Conservation (phyloP, 257 asterid species). For the Voacanga thouarsii region DNA sequence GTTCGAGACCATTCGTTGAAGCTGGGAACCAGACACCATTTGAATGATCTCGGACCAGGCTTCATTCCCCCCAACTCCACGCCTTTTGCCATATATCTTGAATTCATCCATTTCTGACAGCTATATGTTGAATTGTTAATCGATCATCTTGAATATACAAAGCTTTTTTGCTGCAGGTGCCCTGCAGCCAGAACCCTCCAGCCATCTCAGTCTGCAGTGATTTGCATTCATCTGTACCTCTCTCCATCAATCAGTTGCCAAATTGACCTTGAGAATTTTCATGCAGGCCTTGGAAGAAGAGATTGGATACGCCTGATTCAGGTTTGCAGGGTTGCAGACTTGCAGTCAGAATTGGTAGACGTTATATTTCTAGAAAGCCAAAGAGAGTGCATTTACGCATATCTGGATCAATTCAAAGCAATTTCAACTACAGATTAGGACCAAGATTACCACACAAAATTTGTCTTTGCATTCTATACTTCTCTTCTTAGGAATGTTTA, state of each 20-base stretch:
- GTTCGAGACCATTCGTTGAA: conserved; percentile 39
- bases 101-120: neutral
- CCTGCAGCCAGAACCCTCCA: neutral
- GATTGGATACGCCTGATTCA: neutral
- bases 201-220: neutral
- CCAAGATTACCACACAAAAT: neutral
- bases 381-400: neutral
- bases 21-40: neutral
- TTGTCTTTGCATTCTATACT: neutral
- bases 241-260: no score
- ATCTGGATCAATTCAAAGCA: neutral
- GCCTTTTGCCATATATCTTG: neutral
- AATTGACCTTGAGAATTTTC: neutral
- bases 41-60: conserved; percentile 93
- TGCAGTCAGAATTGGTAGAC: no score
- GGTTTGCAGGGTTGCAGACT: no score
- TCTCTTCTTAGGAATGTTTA: no score
- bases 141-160: neutral
- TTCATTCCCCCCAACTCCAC: conserved; percentile 34
- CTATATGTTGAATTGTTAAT: neutral
- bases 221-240: neutral
- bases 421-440: neutral
- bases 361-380: neutral
- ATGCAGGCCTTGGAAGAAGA: neutral
- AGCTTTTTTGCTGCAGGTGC: neutral